Evolutionary conservation across 192 early-diverging fungal genomes (phyloP), one percentile per base, ranked within the genome.

Genomic region (Dimargaris verticillata): DNA sequence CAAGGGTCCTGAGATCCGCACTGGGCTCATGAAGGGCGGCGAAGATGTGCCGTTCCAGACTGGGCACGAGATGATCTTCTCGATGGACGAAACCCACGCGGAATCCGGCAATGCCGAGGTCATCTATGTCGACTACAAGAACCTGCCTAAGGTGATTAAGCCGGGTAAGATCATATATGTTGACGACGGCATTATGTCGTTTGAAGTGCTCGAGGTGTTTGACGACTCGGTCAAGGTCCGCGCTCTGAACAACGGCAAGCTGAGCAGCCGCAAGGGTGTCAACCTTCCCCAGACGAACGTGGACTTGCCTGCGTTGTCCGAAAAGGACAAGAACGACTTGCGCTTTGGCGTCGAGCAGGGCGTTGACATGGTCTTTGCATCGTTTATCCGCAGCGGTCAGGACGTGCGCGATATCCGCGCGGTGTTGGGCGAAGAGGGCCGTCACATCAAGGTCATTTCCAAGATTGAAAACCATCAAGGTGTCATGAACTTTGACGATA

Each of bases 391-490:
- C 62, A 84, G 84, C 60, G 92, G 87, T 13, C 74, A 89, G 64
- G 95, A 97, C 70, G 84, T 97, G 54, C 74, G 65, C 28, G 89
- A 92, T 63, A 94, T 97, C 72, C 84, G 92, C 66, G 72, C 76
- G 24, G 78, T 95, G 45, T 78, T 97, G 29, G 88, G 88, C 28
- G 81, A 83, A 51, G 72, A 80, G 48, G 91, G 89, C 53, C 84
- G 81, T 64, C 63, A 78, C 60, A 97, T 97, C 80, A 88, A 89
- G 78, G 93, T 97, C 64, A 93, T 98, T 54, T 81, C 83, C 68
- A 98, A 98, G 80, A 96, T 98, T 65, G 95, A 98, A 76, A 92
- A 88, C 65, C 90, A 92, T 66, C 91, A 98, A 77, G 95, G 93
- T 62, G 83, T 98, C 38, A 80, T 87, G 73, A 97, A 98, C 80